Conservation (phyloP, 164 flowering plant genomes). For the Paratinospora sagittata region DNA sequence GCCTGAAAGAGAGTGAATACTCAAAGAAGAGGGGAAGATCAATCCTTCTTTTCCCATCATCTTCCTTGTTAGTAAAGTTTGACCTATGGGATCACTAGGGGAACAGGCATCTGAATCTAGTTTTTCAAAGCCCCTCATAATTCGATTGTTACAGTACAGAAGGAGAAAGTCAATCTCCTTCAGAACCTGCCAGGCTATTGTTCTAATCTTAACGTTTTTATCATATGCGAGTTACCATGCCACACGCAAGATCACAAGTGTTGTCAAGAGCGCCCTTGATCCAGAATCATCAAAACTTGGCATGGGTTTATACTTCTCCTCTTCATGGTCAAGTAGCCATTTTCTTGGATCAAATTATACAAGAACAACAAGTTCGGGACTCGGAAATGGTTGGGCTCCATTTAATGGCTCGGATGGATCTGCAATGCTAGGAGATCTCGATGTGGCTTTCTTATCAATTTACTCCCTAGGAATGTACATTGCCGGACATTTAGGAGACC, state of each 20-base stretch:
- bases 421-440: slow-evolving; percentile 66
- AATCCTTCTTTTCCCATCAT: neutral
- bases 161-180: slow-evolving; percentile 38
- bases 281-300: slow-evolving; percentile 43
- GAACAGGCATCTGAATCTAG: slow-evolving; percentile 14
- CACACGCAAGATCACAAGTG: slow-evolving; percentile 73
- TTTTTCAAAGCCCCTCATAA: slow-evolving; percentile 48
- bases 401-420: slow-evolving; percentile 78
- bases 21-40: neutral
- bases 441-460: slow-evolving; percentile 66
- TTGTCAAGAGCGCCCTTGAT: slow-evolving; percentile 82
- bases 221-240: slow-evolving; percentile 84
- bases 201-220: slow-evolving; percentile 64
- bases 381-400: slow-evolving; percentile 75
- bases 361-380: slow-evolving; percentile 7
- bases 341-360: slow-evolving; percentile 12
- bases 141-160: slow-evolving; percentile 39
- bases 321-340: slow-evolving; percentile 26
- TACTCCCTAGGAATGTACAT: slow-evolving; percentile 84
- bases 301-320: slow-evolving; percentile 13
- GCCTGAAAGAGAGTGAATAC: too few species aligned
- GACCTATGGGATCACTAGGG: slow-evolving; percentile 29
- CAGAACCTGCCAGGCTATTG: slow-evolving; percentile 66
- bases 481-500: slow-evolving; percentile 85
- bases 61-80: too few species aligned